These are phyloP conservation scores for Lichenothelia convexa DNA, from an alignment of 495 filamentous ascomycete genomes.

Conservation along the genomic window DNA sequence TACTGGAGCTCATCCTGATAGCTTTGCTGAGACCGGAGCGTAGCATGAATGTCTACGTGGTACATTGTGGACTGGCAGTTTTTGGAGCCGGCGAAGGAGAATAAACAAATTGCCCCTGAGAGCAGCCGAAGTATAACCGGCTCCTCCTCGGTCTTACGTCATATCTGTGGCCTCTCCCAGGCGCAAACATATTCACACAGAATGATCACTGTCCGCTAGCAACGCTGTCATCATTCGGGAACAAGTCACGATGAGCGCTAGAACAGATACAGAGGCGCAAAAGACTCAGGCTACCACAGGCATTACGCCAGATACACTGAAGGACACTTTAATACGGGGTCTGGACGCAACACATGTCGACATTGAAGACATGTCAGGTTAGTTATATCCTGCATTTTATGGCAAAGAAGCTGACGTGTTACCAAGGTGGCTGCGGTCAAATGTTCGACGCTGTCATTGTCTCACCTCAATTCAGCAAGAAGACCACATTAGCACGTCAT, in stretches of 20 bases:
- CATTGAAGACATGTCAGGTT: slow-evolving; percentile 85
- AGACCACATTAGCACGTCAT: slow-evolving; percentile 73
- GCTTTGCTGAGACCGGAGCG: slow-evolving; percentile 4
- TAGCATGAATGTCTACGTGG: slow-evolving; percentile 11
- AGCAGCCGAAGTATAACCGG: no score
- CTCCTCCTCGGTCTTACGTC: no score
- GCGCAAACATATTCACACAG: no score
- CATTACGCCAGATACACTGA: slow-evolving; percentile 53
- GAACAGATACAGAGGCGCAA: slow-evolving; percentile 28
- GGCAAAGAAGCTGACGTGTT: neutral
- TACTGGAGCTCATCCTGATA: slow-evolving; percentile 13
- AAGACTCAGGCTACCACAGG: slow-evolving; percentile 25
- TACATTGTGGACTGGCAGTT: neutral
- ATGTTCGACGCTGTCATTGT: slow-evolving; percentile 87
- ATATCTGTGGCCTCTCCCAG: no score
- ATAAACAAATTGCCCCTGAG: no score
- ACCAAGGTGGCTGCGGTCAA: slow-evolving; percentile 86
- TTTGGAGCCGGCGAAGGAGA: neutral
- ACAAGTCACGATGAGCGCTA: slow-evolving; percentile 13
- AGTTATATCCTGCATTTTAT: slow-evolving; percentile 3
- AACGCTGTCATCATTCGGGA: neutral
- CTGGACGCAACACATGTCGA: slow-evolving; percentile 73
- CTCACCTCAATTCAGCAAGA: slow-evolving; percentile 68
- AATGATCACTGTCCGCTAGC: neutral
- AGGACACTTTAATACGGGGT: slow-evolving; percentile 46